These are phyloP conservation scores for Coniochaeta ligniaria DNA, from an alignment of 2,329 filamentous ascomycete genomes.

Conservation along the genomic window DNA sequence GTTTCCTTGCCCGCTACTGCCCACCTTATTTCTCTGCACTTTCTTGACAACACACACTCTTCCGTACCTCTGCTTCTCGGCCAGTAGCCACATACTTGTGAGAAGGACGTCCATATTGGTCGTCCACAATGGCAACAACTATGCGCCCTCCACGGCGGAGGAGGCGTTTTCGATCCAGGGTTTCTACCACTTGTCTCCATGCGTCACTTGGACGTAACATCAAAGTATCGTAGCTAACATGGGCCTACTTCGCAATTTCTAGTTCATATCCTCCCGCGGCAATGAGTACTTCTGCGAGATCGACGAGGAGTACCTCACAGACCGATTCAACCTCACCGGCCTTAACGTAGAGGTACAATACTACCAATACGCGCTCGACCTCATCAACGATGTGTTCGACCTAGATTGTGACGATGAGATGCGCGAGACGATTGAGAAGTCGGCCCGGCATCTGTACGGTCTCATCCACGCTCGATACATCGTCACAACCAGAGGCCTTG, in stretches of 20 bases:
- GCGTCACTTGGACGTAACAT: not conserved
- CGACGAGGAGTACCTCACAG: conserved; percentile 96
- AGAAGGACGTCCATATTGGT: not conserved
- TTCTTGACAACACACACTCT: not conserved
- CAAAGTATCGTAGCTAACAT: not conserved
- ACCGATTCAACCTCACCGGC: conserved; percentile 95
- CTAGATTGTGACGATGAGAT: conserved; percentile 98
- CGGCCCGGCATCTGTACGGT: conserved; percentile 89
- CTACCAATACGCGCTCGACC: conserved; percentile 96
- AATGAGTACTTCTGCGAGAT: conserved; percentile 99
- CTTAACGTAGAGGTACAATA: conserved; percentile 97
- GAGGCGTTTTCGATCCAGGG: conserved; percentile 1
- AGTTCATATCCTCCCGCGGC: conserved; percentile 97
- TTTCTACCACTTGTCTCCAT: not conserved
- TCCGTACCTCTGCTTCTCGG: not conserved
- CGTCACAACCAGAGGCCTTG: conserved; percentile 85
- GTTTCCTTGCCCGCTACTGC: not conserved
- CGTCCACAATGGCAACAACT: not conserved
- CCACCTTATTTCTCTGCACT: not conserved
- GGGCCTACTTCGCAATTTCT: not conserved
- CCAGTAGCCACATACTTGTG: not conserved
- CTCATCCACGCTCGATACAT: conserved; percentile 95
- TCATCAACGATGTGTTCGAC: conserved; percentile 97
- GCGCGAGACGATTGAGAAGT: conserved; percentile 96
- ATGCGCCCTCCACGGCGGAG: conserved; percentile 3